Conservation (phyloP, 345 rosid genomes). For the Streptanthus diversifolius region DNA sequence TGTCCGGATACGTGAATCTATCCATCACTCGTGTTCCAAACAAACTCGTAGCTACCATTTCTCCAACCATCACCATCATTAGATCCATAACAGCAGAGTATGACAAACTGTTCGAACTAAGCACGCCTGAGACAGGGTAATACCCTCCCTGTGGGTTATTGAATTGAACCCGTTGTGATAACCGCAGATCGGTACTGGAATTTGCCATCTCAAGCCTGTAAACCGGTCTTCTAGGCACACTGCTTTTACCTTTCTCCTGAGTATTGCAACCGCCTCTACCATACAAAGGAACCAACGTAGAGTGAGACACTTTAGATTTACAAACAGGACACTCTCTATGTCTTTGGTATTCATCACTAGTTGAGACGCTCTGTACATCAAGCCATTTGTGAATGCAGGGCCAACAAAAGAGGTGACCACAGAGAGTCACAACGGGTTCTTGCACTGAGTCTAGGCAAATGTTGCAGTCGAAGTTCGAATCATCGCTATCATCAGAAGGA, state of each 20-base stretch:
- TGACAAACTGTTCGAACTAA: conserved; percentile 37
- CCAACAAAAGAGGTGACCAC: conserved; percentile 97
- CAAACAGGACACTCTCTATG: conserved; percentile 88
- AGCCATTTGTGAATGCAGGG: conserved; percentile 96
- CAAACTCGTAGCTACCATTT: conserved; percentile 56
- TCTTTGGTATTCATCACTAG: conserved; percentile 35
- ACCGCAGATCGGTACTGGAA: conserved; percentile 4
- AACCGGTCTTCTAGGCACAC: conserved; percentile 46
- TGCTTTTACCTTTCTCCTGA: conserved; percentile 25
- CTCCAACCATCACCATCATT: conserved; percentile 59
- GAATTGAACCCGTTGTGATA: conserved; percentile 35
- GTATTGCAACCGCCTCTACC: conserved; percentile 52
- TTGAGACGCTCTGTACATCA: conserved; percentile 38
- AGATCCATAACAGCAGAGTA: conserved; percentile 44
- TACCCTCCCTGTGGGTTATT: conserved; percentile 33
- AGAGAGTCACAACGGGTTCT: conserved; percentile 85
- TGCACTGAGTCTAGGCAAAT: conserved; percentile 77
- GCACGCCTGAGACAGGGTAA: conserved; percentile 37
- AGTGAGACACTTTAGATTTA: conserved; percentile 64
- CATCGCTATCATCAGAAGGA: conserved; percentile 31
- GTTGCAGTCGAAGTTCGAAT: conserved; percentile 62
- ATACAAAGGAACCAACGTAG: conserved; percentile 74
- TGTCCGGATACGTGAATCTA: conserved; percentile 46
- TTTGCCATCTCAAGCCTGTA: conserved; percentile 35
- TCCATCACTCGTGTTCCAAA: conserved; percentile 54